Evolutionary conservation across 805 yeast species (phyloP).

Genomic region (Millerago galiae): DNA sequence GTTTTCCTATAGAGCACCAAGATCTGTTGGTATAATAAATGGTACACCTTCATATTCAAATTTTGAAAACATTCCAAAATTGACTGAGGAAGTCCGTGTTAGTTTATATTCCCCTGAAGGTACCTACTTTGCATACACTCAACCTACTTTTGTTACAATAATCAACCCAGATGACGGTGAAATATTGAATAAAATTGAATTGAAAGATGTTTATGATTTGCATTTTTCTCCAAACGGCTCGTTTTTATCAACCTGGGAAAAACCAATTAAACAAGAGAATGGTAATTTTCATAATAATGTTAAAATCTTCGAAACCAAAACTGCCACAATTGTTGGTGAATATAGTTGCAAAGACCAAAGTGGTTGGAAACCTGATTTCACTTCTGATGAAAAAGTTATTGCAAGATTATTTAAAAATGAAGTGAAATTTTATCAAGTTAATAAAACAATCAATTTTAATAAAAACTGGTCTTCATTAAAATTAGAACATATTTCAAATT

Average conservation of each 20-base stretch:
- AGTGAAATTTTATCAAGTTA: conserved; percentile 61
- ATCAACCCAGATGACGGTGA: conserved; percentile 50
- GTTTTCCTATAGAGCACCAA: conserved; percentile 43
- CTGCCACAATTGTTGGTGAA: conserved; percentile 44
- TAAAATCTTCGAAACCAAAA: conserved; percentile 57
- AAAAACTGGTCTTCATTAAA: conserved; percentile 56
- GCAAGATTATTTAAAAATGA: conserved; percentile 57
- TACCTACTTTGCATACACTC: conserved; percentile 62
- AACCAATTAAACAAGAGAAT: conserved; percentile 65
- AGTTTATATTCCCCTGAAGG: conserved; percentile 69
- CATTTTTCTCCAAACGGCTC: conserved; percentile 86
- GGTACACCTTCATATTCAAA: conserved; percentile 35
- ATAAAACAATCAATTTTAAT: conserved; percentile 33
- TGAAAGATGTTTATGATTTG: conserved; percentile 70
- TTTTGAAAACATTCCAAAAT: conserved; percentile 21
- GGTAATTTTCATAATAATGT: conserved; percentile 79
- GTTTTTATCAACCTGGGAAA: conserved; percentile 82
- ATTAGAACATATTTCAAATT: conserved; percentile 50
- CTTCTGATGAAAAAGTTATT: conserved; percentile 68
- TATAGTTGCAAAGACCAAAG: conserved; percentile 78
- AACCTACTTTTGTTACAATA: conserved; percentile 52
- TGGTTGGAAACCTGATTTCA: conserved; percentile 91
- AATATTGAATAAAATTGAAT: conserved; percentile 40
- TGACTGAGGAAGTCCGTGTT: conserved; percentile 47
- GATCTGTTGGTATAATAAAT: conserved; percentile 44